phyloP scores from a whole-genome alignment of 371 early-diverging fungal genomes.

The Dinochytrium kinnereticum region DNA sequence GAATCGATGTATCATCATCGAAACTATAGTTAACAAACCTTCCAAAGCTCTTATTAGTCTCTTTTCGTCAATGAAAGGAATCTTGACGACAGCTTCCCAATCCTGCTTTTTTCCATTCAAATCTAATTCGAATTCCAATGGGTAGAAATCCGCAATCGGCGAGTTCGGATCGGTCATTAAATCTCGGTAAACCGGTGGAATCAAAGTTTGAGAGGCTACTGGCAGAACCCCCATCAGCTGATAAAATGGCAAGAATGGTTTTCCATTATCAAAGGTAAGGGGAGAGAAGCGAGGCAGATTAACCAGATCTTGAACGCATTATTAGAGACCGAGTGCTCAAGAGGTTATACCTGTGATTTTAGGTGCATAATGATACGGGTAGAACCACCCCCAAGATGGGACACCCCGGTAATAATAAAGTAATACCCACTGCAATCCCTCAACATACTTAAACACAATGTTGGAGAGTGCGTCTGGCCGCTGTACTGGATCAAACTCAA shows the following conservation, averaged over 20 bases:
- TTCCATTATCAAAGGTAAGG: conserved; percentile 49
- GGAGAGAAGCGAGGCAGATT: conserved; percentile 39
- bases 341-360: conserved; percentile 55
- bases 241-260: conserved; percentile 67
- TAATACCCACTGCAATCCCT: conserved; percentile 97
- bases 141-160: conserved; percentile 65
- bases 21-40: conserved; percentile 25
- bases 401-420: conserved; percentile 96
- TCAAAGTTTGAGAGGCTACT: conserved; percentile 50
- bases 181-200: conserved; percentile 52
- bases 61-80: conserved; percentile 63
- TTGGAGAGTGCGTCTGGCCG: conserved; percentile 36
- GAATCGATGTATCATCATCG: too few relatives aligned
- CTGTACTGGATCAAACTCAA: conserved; percentile 62
- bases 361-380: conserved; percentile 81
- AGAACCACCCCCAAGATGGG: conserved; percentile 98
- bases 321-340: background rate
- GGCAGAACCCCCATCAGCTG: conserved; percentile 75
- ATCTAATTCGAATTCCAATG: conserved; percentile 63
- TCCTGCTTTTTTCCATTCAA: conserved; percentile 69
- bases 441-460: conserved; percentile 82
- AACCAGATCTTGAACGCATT: conserved; percentile 36
- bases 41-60: conserved; percentile 46
- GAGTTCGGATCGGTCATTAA: conserved; percentile 60
- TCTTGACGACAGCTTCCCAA: conserved; percentile 70